Percentiles rank a stretch among this genome's conserved stretches.
phyloP scores from a whole-genome alignment of 2,329 filamentous ascomycete species.

The Chaetomium sp. region DNA sequence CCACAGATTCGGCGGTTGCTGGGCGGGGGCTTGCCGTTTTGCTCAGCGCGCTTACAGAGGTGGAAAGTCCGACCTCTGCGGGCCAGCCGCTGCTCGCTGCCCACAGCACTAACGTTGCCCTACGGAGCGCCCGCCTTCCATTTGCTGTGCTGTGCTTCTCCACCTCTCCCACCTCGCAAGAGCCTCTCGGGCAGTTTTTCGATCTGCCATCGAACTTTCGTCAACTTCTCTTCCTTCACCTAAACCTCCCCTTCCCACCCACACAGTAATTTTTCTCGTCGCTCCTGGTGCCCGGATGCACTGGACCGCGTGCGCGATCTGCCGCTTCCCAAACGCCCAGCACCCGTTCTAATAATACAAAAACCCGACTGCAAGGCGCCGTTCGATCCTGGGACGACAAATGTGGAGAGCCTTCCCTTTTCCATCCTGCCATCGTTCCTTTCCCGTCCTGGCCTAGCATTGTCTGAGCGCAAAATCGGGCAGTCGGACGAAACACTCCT shows the following conservation, averaged over 20 bases:
- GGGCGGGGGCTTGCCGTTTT: conserved; percentile 10
- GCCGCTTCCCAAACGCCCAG: neutral
- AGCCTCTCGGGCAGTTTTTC: neutral
- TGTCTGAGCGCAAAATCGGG: conserved; percentile 5
- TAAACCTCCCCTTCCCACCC: neutral
- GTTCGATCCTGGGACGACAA: neutral
- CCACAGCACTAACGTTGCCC: too few relatives aligned
- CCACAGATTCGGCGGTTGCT: conserved; percentile 5
- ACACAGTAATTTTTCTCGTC: neutral
- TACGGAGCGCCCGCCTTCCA: neutral
- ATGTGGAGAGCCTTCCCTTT: conserved; percentile 3
- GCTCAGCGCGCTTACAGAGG: conserved; percentile 14
- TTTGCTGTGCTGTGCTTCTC: conserved; percentile 5
- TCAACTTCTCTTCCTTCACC: neutral
- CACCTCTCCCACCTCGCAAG: neutral
- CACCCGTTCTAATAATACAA: conserved; percentile 3
- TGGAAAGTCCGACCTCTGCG: too few relatives aligned
- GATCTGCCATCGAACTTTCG: neutral
- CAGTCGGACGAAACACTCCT: conserved; percentile 6
- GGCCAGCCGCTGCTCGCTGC: too few relatives aligned
- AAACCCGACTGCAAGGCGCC: conserved; percentile 1
- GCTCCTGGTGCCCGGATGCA: neutral
- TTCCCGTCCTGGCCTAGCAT: neutral
- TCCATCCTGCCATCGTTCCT: neutral
- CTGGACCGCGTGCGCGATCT: neutral